These are phyloP conservation scores for Kwoniella heveanensis DNA, from an alignment of 768 basidiomycete species.

Conservation along the genomic window DNA sequence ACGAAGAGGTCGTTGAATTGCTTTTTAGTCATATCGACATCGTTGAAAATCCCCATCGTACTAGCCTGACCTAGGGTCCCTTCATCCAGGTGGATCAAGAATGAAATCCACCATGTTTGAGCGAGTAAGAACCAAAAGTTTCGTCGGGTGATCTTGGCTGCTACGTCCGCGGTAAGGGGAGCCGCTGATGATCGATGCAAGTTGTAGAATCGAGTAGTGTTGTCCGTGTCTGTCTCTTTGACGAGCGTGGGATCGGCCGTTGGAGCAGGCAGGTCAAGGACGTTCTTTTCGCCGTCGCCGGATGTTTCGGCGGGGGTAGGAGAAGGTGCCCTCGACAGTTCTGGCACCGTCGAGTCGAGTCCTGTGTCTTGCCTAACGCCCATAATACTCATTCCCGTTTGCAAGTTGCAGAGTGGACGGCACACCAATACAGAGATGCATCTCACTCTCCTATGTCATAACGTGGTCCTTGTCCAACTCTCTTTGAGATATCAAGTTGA, in stretches of 20 bases:
- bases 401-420: too few species aligned
- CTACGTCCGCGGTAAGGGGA: neutral
- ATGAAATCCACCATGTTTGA: slow-evolving; percentile 1
- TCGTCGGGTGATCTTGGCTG: neutral
- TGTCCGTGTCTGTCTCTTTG: neutral
- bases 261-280: neutral
- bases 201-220: slow-evolving; percentile 9
- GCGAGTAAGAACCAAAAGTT: slow-evolving; percentile 1
- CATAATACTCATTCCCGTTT: too few species aligned
- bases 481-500: too few species aligned
- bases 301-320: neutral
- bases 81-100: neutral
- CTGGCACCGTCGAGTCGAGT: neutral
- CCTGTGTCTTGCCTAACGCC: neutral
- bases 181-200: neutral
- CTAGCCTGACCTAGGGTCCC: neutral
- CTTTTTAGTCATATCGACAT: neutral
- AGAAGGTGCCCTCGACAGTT: neutral
- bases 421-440: too few species aligned
- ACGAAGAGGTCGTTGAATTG: neutral
- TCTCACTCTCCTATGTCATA: too few species aligned
- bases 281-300: neutral
- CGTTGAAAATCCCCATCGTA: neutral
- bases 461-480: too few species aligned
- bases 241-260: neutral